A percentile compares a stretch with the other conserved stretches of the same genome.
phyloP scores from a whole-genome alignment of 2,329 filamentous ascomycete species.

The Thielaviopsis musarum region DNA sequence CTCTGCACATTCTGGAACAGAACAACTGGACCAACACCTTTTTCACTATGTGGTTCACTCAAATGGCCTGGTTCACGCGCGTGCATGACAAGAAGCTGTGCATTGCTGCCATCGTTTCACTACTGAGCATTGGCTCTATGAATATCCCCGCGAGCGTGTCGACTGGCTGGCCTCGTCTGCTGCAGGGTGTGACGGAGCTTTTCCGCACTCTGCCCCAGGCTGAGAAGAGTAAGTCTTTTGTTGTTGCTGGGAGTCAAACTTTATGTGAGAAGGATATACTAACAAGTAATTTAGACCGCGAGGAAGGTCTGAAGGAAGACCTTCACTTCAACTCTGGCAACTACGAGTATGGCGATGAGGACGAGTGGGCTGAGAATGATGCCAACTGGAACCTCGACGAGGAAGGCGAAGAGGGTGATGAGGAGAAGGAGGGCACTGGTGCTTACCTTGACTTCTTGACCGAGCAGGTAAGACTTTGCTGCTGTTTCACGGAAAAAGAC shows the following conservation, averaged over 20 bases:
- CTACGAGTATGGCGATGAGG: conserved; percentile 53
- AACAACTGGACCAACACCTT: conserved; percentile 98
- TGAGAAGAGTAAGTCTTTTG: conserved; percentile 50
- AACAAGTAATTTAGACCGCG: conserved; percentile 45
- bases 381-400: conserved; percentile 64
- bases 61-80: conserved; percentile 79
- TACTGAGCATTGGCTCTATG: conserved; percentile 62
- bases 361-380: conserved; percentile 71
- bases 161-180: conserved; percentile 81
- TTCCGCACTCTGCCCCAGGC: conserved; percentile 85
- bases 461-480: conserved; percentile 47
- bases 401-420: conserved; percentile 48
- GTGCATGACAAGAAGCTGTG: conserved; percentile 99
- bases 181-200: conserved; percentile 73
- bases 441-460: conserved; percentile 94
- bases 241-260: background rate
- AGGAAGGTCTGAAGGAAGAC: conserved; percentile 82
- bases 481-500: background rate
- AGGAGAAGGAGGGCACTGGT: conserved; percentile 76
- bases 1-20: conserved; percentile 72
- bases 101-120: conserved; percentile 77
- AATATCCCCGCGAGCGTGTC: conserved; percentile 86
- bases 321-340: conserved; percentile 48
- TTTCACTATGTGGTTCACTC: conserved; percentile 95
- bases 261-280: background rate